phyloP scores from a whole-genome alignment of 2,329 filamentous ascomycete species.

The Scopulariopsis brevicaulis region DNA sequence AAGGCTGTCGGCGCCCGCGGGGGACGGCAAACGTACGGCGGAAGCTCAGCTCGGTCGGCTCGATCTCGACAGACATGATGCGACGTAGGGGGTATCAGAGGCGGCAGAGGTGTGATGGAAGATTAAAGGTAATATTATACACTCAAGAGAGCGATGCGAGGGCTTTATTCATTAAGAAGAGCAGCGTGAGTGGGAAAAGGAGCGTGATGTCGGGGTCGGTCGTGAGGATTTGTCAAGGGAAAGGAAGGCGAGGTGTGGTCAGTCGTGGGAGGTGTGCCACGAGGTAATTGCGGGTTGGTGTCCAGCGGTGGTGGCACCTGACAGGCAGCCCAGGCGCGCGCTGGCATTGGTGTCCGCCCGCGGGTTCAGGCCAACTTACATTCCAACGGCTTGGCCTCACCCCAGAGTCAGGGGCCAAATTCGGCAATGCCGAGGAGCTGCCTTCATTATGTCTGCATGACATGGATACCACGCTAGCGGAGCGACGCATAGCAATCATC shows the following conservation, averaged over 20 bases:
- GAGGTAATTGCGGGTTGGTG: neutral
- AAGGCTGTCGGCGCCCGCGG: neutral
- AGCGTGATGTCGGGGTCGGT: neutral
- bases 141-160: neutral
- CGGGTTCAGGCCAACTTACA: neutral
- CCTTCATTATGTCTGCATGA: neutral
- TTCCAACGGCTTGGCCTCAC: neutral
- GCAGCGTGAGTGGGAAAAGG: neutral
- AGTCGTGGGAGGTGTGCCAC: neutral
- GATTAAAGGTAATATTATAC: neutral
- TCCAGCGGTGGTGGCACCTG: neutral
- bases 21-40: constrained; percentile 52
- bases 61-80: constrained; percentile 89
- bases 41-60: constrained; percentile 86
- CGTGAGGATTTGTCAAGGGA: neutral
- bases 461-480: neutral
- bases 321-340: neutral
- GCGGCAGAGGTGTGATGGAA: neutral
- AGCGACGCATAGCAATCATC: too few relatives aligned
- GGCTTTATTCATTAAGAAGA: neutral
- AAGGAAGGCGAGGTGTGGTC: neutral
- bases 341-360: neutral
- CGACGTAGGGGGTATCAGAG: neutral
- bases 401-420: neutral
- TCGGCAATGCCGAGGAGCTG: neutral